These are phyloP conservation scores for Aspergillus incahuasiensis DNA, from an alignment of 495 filamentous ascomycete species.

Conservation along the genomic window DNA sequence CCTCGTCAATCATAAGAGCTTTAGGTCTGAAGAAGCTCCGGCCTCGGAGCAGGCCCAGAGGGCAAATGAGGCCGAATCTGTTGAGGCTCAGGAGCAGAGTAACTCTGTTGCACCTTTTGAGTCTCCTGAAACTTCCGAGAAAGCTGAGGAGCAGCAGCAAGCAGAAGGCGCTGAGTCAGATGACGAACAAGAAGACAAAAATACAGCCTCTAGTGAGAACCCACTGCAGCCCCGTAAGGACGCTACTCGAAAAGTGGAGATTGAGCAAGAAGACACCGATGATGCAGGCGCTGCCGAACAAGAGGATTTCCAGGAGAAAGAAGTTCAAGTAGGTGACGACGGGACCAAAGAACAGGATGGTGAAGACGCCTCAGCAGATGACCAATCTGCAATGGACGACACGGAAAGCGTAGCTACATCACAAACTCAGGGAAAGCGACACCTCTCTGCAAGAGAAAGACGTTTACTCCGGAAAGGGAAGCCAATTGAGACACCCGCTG, in stretches of 20 bases:
- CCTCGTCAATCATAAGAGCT: slow-evolving; percentile 69
- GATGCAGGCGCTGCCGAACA: slow-evolving; percentile 28
- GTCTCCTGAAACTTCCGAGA: slow-evolving; percentile 10
- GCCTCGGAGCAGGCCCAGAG: slow-evolving; percentile 8
- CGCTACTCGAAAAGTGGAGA: slow-evolving; percentile 30
- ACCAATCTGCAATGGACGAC: slow-evolving; percentile 8
- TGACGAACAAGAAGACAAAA: slow-evolving; percentile 27
- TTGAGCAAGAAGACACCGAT: slow-evolving; percentile 21
- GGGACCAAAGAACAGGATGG: slow-evolving; percentile 20
- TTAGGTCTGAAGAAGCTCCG: slow-evolving; percentile 33
- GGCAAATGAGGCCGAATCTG: not conserved
- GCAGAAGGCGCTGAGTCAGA: slow-evolving; percentile 21
- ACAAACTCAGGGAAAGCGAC: slow-evolving; percentile 26
- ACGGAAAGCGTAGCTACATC: slow-evolving; percentile 15
- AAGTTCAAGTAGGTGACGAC: slow-evolving; percentile 26
- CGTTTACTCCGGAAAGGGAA: slow-evolving; percentile 46
- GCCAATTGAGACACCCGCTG: slow-evolving; percentile 18
- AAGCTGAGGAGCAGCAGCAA: slow-evolving; percentile 14
- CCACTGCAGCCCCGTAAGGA: slow-evolving; percentile 29
- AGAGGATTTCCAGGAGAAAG: slow-evolving; percentile 22
- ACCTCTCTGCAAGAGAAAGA: slow-evolving; percentile 49
- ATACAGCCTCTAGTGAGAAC: slow-evolving; percentile 21
- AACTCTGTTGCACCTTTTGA: not conserved
- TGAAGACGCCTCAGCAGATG: slow-evolving; percentile 11
- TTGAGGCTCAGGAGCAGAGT: not conserved